Evolutionary conservation across 2,329 filamentous ascomycete species (phyloP), one percentile per base, ranked within the genome.

Genomic region (Juglanconis juglandina): DNA sequence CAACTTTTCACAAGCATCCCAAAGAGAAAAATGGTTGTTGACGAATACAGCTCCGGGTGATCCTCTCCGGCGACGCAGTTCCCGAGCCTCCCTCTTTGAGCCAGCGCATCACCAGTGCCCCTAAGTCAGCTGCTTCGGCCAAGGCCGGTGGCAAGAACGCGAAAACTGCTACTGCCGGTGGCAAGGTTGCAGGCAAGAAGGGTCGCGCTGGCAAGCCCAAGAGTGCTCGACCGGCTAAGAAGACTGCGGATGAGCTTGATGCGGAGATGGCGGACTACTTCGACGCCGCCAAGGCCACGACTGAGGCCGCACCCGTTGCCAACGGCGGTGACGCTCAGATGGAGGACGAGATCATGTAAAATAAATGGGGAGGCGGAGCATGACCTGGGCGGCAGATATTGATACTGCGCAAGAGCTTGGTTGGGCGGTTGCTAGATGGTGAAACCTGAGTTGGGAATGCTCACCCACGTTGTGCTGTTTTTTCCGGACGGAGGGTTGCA

Each of bases 221-320:
- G 67, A 88, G 79, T 70, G 79, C 82, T 66, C 85, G 89, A 69
- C 82, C 89, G 67, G 78, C 87, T 70, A 81, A 96, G 79, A 98
- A 98, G 90, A 96, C 92, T 0, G 87, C 89, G 1, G 94, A 96
- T 73, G 93, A 99, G 79, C 87, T 99, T 33, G 95, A 99, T 74
- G 92, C 91, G 4, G 95, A 99, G 75, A 99, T 99, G 95, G 88
- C 87, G 24, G 95, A 98, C 75, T 99, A 99, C 79, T 98, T 96
- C 73, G 86, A 82, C 56, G 69, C 75, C 34, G 75, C 75, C 46
- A 73, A 76, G 62, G 68, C 69, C 39, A 72, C 77, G 65, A 78
- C 74, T 56, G 79, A 79, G 66, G 76, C 79, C 44, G 77, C 77
- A 63, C 78, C 76, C 62, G 79, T 75, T 55, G 66, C 71, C 59